Evolutionary conservation across 129 eudicot species (phyloP), one percentile per base, ranked within the genome.

Genomic region (Logfia minima): DNA sequence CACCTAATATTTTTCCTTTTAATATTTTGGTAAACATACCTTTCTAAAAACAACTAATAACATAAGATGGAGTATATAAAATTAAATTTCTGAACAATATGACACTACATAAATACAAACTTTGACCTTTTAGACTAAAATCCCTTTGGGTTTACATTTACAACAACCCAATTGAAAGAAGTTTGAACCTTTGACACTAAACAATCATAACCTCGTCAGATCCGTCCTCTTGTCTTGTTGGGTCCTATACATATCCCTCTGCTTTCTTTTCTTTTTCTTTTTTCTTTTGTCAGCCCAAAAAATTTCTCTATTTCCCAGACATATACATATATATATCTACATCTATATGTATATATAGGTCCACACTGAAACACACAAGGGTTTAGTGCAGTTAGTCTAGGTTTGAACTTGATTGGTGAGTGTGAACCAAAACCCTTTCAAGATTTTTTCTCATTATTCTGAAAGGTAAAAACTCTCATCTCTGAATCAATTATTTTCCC

Each of bases 191-290:
- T 79, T 81, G 84, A 81, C 80, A 68, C 80, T 4, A n/a, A 73
- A 67, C 80, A 74, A 74, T 67, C 37, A 74, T 45, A 68, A 58
- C 84, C 52, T 81, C 80, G 80, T 81, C 84, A 68, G 72, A 81
- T 81, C 84, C 84, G 84, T 75, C 84, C 75, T 68, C 80, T 75
- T 75, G 80, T 62, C 35, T 62, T 75, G 80, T 75, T 81, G 80
- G 80, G 84, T 75, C 76, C 80, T 75, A 75, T 81, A 72, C 83
- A 65, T 75, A 81, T 75, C 80, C 68, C 60, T 81, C 83, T 63
- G 78, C 66, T 79, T 63, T 79, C 77, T 79, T 61, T 78, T 70
- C 63, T 68, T 80, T 68, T 79, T 71, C 9, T 55, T 35, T 55
- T 66, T 77, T 67, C 59, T 72, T 68, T 81, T 68, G 76, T 81